phyloP scores from a whole-genome alignment of 306 rosid species.

The Alnus glutinosa region DNA sequence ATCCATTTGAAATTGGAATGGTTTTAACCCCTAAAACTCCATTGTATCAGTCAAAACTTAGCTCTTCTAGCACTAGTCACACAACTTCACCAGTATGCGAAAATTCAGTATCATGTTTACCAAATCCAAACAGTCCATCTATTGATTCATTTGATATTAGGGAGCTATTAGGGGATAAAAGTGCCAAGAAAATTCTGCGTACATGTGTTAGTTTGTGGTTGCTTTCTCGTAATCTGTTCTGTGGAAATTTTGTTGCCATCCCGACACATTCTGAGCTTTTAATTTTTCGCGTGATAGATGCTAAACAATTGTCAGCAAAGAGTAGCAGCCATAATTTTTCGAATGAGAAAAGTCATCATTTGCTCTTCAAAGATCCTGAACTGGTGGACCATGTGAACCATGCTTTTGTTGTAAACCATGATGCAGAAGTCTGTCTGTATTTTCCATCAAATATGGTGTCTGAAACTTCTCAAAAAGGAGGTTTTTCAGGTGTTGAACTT shows the following conservation, averaged over 20 bases:
- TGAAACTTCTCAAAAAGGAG: conserved; percentile 38
- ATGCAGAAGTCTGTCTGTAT: conserved; percentile 57
- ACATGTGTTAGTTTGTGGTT: conserved; percentile 51
- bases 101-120: conserved; percentile 34
- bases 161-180: conserved; percentile 55
- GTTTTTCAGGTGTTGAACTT: conserved; percentile 35
- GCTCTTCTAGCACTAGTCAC: conserved; percentile 35
- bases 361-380: conserved; percentile 38
- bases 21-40: conserved; percentile 76
- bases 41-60: conserved; percentile 46
- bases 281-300: conserved; percentile 55
- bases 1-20: conserved; percentile 41
- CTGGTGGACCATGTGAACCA: conserved; percentile 28
- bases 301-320: conserved; percentile 36
- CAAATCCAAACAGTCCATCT: conserved; percentile 37
- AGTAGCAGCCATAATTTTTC: conserved; percentile 31
- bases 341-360: conserved; percentile 27
- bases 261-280: conserved; percentile 62
- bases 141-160: conserved; percentile 48
- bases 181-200: conserved; percentile 53
- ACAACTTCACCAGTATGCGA: conserved; percentile 48
- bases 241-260: conserved; percentile 65
- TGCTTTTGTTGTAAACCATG: conserved; percentile 52
- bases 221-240: conserved; percentile 58
- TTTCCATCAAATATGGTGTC: conserved; percentile 46